Evolutionary conservation across 2,329 filamentous ascomycete genomes (phyloP).

Genomic region (Talaromyces sp.): DNA sequence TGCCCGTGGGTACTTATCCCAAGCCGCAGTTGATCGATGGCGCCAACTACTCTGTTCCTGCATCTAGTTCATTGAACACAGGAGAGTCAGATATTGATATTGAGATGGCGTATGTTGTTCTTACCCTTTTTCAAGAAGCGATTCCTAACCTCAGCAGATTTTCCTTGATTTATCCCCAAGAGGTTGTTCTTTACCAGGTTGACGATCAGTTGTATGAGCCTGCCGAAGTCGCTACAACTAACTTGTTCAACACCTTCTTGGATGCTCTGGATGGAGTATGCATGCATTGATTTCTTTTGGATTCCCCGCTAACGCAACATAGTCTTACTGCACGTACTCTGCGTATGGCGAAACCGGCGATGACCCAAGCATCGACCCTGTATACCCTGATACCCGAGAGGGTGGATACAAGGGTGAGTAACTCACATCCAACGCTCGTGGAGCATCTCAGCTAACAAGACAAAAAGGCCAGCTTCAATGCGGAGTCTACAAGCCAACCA

Average conservation of each 20-base stretch:
- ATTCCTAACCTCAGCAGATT: slow-evolving; percentile 30
- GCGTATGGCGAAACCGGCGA: slow-evolving; percentile 52
- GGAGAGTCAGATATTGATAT: slow-evolving; percentile 57
- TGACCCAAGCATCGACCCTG: slow-evolving; percentile 47
- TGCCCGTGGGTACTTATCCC: slow-evolving; percentile 17
- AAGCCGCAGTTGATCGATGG: slow-evolving; percentile 23
- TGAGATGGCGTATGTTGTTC: slow-evolving; percentile 43
- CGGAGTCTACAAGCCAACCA: slow-evolving; percentile 53
- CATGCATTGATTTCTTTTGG: background rate
- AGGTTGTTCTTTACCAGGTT: slow-evolving; percentile 50
- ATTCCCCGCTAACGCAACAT: background rate
- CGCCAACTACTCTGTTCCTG: slow-evolving; percentile 40
- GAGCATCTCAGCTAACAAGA: background rate
- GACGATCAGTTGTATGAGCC: slow-evolving; percentile 48
- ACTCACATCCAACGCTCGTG: too few relatives aligned
- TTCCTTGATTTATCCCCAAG: slow-evolving; percentile 53
- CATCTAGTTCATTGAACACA: slow-evolving; percentile 31
- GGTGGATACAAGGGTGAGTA: slow-evolving; percentile 51
- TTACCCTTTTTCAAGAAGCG: background rate
- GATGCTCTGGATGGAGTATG: slow-evolving; percentile 51
- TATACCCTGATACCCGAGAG: slow-evolving; percentile 49
- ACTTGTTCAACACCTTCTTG: slow-evolving; percentile 48
- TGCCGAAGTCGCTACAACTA: slow-evolving; percentile 28
- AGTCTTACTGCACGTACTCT: slow-evolving; percentile 52
- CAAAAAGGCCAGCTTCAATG: slow-evolving; percentile 38